Evolutionary conservation across 2,329 filamentous ascomycete species (phyloP).

Genomic region (Nemania serpens): DNA sequence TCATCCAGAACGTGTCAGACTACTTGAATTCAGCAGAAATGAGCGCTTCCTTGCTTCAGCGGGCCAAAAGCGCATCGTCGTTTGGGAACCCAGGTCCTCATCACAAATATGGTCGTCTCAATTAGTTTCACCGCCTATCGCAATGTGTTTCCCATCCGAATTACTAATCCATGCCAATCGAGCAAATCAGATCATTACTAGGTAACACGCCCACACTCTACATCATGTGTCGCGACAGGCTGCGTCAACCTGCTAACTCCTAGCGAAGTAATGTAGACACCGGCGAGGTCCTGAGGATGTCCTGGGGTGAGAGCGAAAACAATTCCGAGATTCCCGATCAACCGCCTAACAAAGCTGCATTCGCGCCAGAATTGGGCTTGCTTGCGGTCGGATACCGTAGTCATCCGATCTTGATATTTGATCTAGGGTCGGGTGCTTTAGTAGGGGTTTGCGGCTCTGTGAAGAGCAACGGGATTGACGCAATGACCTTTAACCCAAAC

Average conservation of each 20-base stretch:
- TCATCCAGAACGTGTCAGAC: slow-evolving; percentile 36
- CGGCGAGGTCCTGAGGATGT: slow-evolving; percentile 19
- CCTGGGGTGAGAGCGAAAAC: slow-evolving; percentile 5
- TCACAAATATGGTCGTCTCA: slow-evolving; percentile 19
- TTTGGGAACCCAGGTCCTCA: slow-evolving; percentile 20
- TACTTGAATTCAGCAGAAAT: slow-evolving; percentile 35
- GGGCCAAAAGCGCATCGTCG: slow-evolving; percentile 18
- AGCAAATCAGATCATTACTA: slow-evolving; percentile 17
- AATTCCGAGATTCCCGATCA: slow-evolving; percentile 21
- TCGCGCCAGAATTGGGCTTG: slow-evolving; percentile 22
- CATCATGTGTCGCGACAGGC: slow-evolving; percentile 2
- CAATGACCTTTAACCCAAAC: slow-evolving; percentile 39
- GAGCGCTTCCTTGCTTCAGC: slow-evolving; percentile 27
- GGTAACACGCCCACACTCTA: slow-evolving; percentile 14
- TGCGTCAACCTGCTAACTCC: slow-evolving; percentile 16
- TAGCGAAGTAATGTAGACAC: slow-evolving; percentile 20
- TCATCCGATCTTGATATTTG: slow-evolving; percentile 35
- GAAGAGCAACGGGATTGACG: slow-evolving; percentile 33
- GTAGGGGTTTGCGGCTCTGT: slow-evolving; percentile 27
- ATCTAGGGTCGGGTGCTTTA: slow-evolving; percentile 27
- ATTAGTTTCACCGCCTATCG: slow-evolving; percentile 18
- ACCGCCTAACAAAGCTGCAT: slow-evolving; percentile 16
- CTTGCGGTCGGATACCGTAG: slow-evolving; percentile 36
- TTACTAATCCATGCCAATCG: slow-evolving; percentile 9
- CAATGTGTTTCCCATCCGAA: slow-evolving; percentile 19